These are phyloP conservation scores for Cladosporium sp. DNA, from an alignment of 2,329 filamentous ascomycete species.

Conservation along the genomic window DNA sequence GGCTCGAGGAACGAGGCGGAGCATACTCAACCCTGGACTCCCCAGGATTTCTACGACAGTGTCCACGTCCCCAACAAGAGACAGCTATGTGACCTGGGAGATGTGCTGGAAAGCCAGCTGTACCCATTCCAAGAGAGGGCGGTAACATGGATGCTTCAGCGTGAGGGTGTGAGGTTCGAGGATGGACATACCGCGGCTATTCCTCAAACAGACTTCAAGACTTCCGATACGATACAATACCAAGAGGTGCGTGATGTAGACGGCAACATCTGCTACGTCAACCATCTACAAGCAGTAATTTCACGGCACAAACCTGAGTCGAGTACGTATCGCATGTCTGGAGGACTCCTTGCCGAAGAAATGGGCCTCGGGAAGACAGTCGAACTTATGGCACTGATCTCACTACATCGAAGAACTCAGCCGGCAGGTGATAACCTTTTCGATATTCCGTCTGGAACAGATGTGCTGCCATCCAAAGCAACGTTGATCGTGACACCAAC, in stretches of 20 bases:
- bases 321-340: conserved; percentile 48
- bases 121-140: conserved; percentile 73
- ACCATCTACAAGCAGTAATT: conserved; percentile 62
- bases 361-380: conserved; percentile 84
- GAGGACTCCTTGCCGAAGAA: conserved; percentile 74
- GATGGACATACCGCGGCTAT: conserved; percentile 14
- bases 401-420: conserved; percentile 56
- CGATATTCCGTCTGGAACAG: conserved; percentile 44
- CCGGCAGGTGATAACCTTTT: conserved; percentile 29
- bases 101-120: conserved; percentile 42
- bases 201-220: background rate
- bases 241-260: conserved; percentile 45
- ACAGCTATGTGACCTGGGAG: conserved; percentile 20
- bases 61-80: conserved; percentile 61
- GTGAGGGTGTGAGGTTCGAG: conserved; percentile 61
- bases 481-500: conserved; percentile 65
- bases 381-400: conserved; percentile 70
- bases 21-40: conserved; percentile 42
- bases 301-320: conserved; percentile 37
- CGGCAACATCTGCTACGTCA: conserved; percentile 56
- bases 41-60: conserved; percentile 67
- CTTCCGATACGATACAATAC: conserved; percentile 45
- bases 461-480: conserved; percentile 54
- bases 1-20: conserved; percentile 24
- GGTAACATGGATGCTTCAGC: conserved; percentile 67